These are phyloP conservation scores for Emydomyces testavorans DNA, from an alignment of 2,329 filamentous ascomycete species.

Conservation along the genomic window DNA sequence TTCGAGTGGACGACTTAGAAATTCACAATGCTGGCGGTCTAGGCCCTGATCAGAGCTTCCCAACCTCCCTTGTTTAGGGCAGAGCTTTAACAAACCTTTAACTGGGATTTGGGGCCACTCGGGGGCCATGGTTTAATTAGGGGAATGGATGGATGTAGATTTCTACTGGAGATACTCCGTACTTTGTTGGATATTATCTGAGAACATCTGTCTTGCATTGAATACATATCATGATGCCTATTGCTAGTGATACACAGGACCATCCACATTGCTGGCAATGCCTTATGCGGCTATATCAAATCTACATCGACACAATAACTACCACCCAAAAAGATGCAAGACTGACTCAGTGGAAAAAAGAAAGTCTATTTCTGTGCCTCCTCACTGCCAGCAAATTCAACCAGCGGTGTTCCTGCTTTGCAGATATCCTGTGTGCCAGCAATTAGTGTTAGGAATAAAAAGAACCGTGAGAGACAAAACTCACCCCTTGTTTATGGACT, in stretches of 20 bases:
- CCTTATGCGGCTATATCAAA: too few species aligned
- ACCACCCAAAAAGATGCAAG: conserved; percentile 1
- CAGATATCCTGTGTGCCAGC: conserved; percentile 53
- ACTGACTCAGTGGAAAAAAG: neutral
- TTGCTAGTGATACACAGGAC: too few species aligned
- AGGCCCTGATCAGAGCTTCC: neutral
- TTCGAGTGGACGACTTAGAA: neutral
- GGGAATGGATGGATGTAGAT: neutral
- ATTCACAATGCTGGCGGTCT: conserved; percentile 5
- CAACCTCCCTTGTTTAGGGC: neutral
- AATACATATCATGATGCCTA: too few species aligned
- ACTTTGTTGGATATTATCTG: too few species aligned
- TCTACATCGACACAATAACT: too few species aligned
- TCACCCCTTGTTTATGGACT: conserved; percentile 62
- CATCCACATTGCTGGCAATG: too few species aligned
- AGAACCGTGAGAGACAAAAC: conserved; percentile 23
- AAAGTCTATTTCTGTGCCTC: conserved; percentile 8
- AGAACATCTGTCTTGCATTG: too few species aligned
- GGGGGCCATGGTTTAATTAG: neutral
- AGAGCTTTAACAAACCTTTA: neutral
- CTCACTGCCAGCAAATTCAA: conserved; percentile 51
- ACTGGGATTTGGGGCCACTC: conserved; percentile 1
- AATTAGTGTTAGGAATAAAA: conserved; percentile 7
- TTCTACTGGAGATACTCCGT: too few species aligned
- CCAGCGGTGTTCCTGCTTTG: conserved; percentile 62